phyloP scores from a whole-genome alignment of 345 rosid genomes.

The Arabis hirsuta region DNA sequence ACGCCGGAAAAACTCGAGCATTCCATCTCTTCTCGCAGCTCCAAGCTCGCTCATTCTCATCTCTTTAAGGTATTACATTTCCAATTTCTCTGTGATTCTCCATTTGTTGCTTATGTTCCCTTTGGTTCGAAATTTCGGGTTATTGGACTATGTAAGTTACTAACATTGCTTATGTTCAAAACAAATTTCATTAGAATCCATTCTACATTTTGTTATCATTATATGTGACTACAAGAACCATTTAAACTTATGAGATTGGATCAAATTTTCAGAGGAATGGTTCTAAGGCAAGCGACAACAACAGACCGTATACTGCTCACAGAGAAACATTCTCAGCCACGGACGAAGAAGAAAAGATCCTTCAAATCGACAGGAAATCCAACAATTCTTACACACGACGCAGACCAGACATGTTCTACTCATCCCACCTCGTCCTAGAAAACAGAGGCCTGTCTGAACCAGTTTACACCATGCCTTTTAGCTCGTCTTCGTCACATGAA shows the following conservation, averaged over 20 bases:
- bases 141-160: neutral
- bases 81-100: neutral
- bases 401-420: constrained; percentile 52
- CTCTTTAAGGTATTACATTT: constrained; percentile 54
- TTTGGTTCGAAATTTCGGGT: neutral
- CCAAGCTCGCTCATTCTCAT: constrained; percentile 59
- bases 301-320: constrained; percentile 36
- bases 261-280: constrained; percentile 60
- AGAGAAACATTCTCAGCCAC: constrained; percentile 52
- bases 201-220: constrained; percentile 11
- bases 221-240: neutral
- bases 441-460: constrained; percentile 52
- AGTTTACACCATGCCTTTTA: constrained; percentile 49
- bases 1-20: constrained; percentile 84
- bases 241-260: constrained; percentile 1
- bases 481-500: constrained; percentile 60
- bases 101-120: neutral
- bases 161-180: neutral
- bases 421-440: constrained; percentile 42
- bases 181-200: neutral
- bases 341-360: constrained; percentile 67
- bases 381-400: constrained; percentile 49
- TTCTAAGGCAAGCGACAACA: constrained; percentile 54
- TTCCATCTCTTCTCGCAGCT: constrained; percentile 51
- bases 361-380: constrained; percentile 70